Base-by-base conservation (phyloP, 495 filamentous ascomycete genomes). In the Penicillium antarcticum region DNA sequence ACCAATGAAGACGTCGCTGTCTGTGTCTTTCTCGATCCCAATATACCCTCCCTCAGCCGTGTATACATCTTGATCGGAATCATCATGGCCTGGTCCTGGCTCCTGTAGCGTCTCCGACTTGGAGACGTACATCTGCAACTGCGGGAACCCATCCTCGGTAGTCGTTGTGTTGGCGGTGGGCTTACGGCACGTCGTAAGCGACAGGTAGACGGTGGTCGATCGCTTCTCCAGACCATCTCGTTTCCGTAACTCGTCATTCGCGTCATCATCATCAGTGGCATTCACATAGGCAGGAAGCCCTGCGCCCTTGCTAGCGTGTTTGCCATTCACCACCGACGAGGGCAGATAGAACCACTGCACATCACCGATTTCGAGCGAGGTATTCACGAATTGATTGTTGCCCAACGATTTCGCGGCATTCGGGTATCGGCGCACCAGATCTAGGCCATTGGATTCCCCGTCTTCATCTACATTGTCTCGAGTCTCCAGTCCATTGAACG, bases 111-210 rank as follows among this genome's bases (percentile, higher is more conserved):
- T 74, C 7, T 76, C 42, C 1, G 82, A 80, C 6, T 73, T 83
- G 10, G 92, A 95, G 34, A 96, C 70, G 59, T 86, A 96, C 3
- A 97, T 66, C 9, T 84, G 76, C 23, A 97, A 78, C 57, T 91
- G 90, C 5, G 89, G 87, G 31, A 62, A 61, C 5, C 84, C 78
- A 12, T 55, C 43, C 14, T 52, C 54, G 9, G 33, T 41, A 21
- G 53, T 58, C 4, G 61, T 61, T 55, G 63, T 54, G 66, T 78
- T 76, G 55, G 76, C 60, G 44, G 48, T 58, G 1, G 92, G 92
- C 56, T 91, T 89, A 13, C 77, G 56, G 67, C 92, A 97, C 7
- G 88, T 87, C 49, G 87, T 95, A 31, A 92, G 79, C 4, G 90
- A 88, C 42, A 97, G 77, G 57, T 85, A 95, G 6, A 96, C 70